phyloP scores from a whole-genome alignment of 306 rosid genomes.

The Casuarina glauca region DNA sequence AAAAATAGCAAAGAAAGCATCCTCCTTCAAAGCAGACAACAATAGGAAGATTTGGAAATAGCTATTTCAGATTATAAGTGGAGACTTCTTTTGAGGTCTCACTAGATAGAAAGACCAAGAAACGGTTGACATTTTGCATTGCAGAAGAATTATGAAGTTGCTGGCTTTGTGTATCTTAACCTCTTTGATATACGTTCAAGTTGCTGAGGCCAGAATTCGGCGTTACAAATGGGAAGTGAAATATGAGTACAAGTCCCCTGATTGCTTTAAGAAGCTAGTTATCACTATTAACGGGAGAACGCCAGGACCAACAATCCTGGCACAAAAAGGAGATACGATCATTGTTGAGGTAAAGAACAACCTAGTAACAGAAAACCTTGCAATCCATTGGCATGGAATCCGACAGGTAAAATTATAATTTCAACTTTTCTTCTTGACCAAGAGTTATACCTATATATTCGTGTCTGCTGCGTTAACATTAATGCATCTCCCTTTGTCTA shows the following conservation, averaged over 20 bases:
- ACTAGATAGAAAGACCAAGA: background rate
- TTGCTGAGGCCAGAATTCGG: slow-evolving; percentile 51
- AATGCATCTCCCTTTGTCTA: background rate
- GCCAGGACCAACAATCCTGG: slow-evolving; percentile 86
- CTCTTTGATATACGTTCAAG: slow-evolving; percentile 17
- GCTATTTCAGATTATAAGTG: background rate
- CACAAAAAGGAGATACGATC: slow-evolving; percentile 73
- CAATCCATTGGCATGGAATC: slow-evolving; percentile 97
- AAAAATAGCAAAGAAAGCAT: too few species aligned
- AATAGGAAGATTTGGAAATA: too few species aligned
- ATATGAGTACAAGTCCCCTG: slow-evolving; percentile 72
- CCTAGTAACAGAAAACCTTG: slow-evolving; percentile 64
- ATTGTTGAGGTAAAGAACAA: slow-evolving; percentile 66
- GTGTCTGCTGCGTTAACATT: background rate
- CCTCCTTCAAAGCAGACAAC: too few species aligned
- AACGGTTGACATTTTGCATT: background rate
- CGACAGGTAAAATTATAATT: slow-evolving; percentile 51
- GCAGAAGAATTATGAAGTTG: background rate
- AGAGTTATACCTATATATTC: background rate
- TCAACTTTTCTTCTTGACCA: background rate
- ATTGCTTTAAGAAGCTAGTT: slow-evolving; percentile 68
- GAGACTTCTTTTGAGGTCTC: background rate
- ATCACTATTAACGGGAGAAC: slow-evolving; percentile 68
- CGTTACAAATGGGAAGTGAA: slow-evolving; percentile 69
- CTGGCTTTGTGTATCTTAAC: slow-evolving; percentile 34